These are phyloP conservation scores for Begonia fuchsioides DNA, from an alignment of 306 rosid genomes.

Conservation along the genomic window DNA sequence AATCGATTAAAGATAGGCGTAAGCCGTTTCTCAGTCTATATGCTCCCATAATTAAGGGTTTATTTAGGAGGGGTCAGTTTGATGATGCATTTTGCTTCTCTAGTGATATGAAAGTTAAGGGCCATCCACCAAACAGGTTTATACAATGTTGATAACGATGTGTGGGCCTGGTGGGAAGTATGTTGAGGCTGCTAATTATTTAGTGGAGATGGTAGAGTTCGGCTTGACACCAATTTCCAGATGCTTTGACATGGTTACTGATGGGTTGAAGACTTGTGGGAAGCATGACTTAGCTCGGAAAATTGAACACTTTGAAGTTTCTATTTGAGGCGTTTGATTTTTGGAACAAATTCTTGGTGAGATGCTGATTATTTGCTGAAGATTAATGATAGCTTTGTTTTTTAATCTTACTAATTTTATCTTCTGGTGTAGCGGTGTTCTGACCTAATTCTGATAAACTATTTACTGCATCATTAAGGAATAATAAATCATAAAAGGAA, in stretches of 20 bases:
- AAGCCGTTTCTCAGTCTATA: slow-evolving; percentile 69
- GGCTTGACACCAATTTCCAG: slow-evolving; percentile 68
- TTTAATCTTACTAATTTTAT: slow-evolving; percentile 8
- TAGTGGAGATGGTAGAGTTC: slow-evolving; percentile 70
- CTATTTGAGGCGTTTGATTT: slow-evolving; percentile 36
- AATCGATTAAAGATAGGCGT: slow-evolving; percentile 53
- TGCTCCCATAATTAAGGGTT: slow-evolving; percentile 61
- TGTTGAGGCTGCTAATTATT: slow-evolving; percentile 65
- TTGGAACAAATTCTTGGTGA: too few species aligned
- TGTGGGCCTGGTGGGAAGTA: slow-evolving; percentile 72
- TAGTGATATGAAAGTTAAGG: slow-evolving; percentile 75
- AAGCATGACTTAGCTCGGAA: slow-evolving; percentile 73
- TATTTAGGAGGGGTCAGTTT: slow-evolving; percentile 69
- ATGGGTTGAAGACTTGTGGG: slow-evolving; percentile 81
- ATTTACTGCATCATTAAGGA: too few species aligned
- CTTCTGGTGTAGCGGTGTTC: too few species aligned
- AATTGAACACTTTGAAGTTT: slow-evolving; percentile 62
- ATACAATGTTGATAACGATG: slow-evolving; percentile 83
- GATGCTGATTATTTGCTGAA: too few species aligned
- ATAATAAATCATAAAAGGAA: too few species aligned
- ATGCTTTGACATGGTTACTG: slow-evolving; percentile 63
- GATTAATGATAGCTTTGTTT: too few species aligned
- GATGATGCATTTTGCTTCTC: slow-evolving; percentile 87
- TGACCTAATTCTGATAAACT: too few species aligned
- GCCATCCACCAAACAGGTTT: slow-evolving; percentile 87